Evolutionary conservation across 495 filamentous ascomycete species (phyloP).

Genomic region (Cercophora scortea): DNA sequence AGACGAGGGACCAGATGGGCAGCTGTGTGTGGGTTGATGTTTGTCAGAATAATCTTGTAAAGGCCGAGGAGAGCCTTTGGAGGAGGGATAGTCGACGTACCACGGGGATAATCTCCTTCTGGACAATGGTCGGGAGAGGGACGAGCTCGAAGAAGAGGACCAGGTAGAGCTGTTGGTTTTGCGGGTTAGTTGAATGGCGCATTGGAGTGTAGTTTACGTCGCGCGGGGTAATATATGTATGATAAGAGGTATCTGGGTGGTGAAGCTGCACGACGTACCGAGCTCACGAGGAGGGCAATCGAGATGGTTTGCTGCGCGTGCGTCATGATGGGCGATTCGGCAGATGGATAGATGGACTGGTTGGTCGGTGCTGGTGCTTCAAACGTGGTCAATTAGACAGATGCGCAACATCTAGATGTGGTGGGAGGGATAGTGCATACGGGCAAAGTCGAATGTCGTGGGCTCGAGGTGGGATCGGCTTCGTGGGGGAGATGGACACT

Average conservation of each 20-base stretch:
- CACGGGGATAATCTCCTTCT: constrained; percentile 63
- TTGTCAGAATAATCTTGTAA: neutral
- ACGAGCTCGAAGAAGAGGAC: constrained; percentile 76
- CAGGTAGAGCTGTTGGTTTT: constrained; percentile 65
- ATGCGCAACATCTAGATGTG: too few relatives aligned
- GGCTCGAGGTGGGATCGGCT: too few relatives aligned
- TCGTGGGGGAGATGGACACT: too few relatives aligned
- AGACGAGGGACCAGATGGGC: constrained; percentile 86
- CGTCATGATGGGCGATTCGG: constrained; percentile 54
- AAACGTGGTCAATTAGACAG: too few relatives aligned
- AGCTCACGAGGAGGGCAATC: constrained; percentile 74
- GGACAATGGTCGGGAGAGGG: constrained; percentile 68
- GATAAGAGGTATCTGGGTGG: neutral
- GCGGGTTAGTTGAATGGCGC: neutral
- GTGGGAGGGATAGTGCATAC: too few relatives aligned
- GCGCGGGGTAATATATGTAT: neutral
- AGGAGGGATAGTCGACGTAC: constrained; percentile 34
- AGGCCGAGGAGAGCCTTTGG: neutral
- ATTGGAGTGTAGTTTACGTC: too few relatives aligned
- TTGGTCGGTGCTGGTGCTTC: too few relatives aligned
- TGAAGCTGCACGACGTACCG: constrained; percentile 48
- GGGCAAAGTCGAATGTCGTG: too few relatives aligned
- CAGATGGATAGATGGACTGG: neutral
- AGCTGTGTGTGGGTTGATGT: constrained; percentile 43
- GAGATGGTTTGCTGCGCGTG: constrained; percentile 91